Percentiles rank a stretch among this genome's conserved stretches.
phyloP scores from a whole-genome alignment of 2,329 filamentous ascomycete genomes.

The Ceratocystis colombiana region DNA sequence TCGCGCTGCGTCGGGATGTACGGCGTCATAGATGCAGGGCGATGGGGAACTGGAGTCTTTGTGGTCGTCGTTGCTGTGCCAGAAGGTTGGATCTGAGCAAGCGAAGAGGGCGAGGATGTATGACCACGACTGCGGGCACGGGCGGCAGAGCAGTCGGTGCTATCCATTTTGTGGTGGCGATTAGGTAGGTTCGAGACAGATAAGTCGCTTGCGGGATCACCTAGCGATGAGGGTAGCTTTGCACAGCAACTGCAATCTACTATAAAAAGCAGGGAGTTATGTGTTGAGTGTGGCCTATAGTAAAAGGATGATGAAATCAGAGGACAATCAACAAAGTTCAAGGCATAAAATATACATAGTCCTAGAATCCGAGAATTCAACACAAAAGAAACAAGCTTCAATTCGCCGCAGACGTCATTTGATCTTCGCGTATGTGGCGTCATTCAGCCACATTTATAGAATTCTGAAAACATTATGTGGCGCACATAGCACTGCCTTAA shows the following conservation, averaged over 20 bases:
- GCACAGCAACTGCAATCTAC: neutral
- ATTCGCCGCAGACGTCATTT: slow-evolving; percentile 9
- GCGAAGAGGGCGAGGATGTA: neutral
- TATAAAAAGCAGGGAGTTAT: neutral
- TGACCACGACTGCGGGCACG: neutral
- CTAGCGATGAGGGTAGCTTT: neutral
- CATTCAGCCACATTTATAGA: neutral
- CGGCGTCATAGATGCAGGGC: slow-evolving; percentile 34
- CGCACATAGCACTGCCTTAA: neutral
- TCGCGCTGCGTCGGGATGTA: slow-evolving; percentile 63
- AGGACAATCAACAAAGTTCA: neutral
- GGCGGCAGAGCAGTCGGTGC: neutral
- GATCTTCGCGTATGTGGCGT: neutral
- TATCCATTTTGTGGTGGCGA: neutral
- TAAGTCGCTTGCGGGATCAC: neutral
- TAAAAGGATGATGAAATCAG: neutral
- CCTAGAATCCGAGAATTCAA: neutral
- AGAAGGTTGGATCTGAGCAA: neutral
- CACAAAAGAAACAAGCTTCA: neutral
- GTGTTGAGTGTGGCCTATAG: neutral
- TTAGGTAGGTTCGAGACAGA: neutral
- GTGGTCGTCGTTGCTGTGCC: no score
- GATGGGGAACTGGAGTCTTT: neutral
- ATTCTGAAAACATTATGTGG: neutral
- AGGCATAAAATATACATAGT: neutral